These are phyloP conservation scores for Corynascus novoguineensis DNA, from an alignment of 495 filamentous ascomycete species.

Conservation along the genomic window DNA sequence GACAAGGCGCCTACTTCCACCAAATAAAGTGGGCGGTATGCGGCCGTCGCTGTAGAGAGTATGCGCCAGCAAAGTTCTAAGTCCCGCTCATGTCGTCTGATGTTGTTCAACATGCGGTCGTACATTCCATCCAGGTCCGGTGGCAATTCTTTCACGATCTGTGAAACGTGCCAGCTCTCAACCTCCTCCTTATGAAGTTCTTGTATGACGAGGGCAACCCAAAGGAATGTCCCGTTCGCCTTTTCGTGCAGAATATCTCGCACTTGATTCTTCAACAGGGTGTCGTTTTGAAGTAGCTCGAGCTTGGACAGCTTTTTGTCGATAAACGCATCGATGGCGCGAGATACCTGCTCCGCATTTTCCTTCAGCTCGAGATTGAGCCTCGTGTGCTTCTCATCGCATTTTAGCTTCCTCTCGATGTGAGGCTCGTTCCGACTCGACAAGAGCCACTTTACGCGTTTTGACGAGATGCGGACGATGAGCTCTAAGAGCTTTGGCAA, in stretches of 20 bases:
- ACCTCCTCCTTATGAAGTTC: constrained; percentile 11
- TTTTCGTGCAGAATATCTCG: not conserved
- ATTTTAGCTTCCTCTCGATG: constrained; percentile 30
- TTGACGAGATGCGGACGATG: constrained; percentile 19
- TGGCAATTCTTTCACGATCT: constrained; percentile 11
- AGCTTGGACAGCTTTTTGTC: constrained; percentile 27
- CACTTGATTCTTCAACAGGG: constrained; percentile 15
- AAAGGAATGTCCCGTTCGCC: too few relatives aligned
- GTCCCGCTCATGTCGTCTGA: not conserved
- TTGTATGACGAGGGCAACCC: constrained; percentile 32
- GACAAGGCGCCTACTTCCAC: constrained; percentile 16
- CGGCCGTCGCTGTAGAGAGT: too few relatives aligned
- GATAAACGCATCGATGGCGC: constrained; percentile 32
- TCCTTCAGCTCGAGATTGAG: constrained; percentile 34
- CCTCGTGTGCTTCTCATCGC: constrained; percentile 8
- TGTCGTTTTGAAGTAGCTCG: constrained; percentile 4
- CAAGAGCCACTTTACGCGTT: constrained; percentile 35
- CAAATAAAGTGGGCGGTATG: too few relatives aligned
- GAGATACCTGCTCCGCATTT: constrained; percentile 16
- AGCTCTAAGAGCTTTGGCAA: constrained; percentile 28
- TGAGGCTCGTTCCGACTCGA: constrained; percentile 36
- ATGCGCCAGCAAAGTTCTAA: too few relatives aligned
- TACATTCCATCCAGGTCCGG: constrained; percentile 21
- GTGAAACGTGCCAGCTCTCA: not conserved
- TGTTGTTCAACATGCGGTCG: not conserved